Evolutionary conservation across 106 monocot species (phyloP).

Genomic region (Dendrobium nobile): DNA sequence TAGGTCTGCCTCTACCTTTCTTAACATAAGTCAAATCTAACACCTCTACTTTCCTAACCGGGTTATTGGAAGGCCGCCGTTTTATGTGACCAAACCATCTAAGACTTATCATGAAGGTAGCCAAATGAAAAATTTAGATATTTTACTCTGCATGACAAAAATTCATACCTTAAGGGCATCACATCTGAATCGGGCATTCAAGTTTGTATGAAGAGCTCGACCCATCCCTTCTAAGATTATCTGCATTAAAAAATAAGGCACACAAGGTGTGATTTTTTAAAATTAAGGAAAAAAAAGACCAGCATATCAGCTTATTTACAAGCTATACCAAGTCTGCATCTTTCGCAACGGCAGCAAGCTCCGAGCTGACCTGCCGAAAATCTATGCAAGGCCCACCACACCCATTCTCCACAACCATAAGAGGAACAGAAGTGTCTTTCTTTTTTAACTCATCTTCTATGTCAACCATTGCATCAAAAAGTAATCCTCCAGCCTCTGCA

Average conservation of each 20-base stretch:
- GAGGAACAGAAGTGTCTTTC: slow-evolving; percentile 44
- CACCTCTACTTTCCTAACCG: no score
- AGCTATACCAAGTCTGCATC: slow-evolving; percentile 86
- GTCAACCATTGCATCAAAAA: slow-evolving; percentile 90
- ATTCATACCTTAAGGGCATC: slow-evolving; percentile 78
- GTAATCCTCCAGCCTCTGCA: slow-evolving; percentile 93
- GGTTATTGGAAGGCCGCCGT: no score
- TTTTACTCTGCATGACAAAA: not conserved
- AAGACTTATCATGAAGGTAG: not conserved
- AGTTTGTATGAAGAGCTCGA: slow-evolving; percentile 89
- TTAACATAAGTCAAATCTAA: no score
- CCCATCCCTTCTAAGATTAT: slow-evolving; percentile 98
- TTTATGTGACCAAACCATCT: no score
- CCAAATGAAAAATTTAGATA: not conserved
- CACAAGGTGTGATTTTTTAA: not conserved
- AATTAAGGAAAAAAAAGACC: not conserved
- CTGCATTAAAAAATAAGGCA: slow-evolving; percentile 23
- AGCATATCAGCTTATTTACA: not conserved
- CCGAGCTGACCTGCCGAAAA: slow-evolving; percentile 92
- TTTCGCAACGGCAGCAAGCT: slow-evolving; percentile 87
- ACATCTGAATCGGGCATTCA: slow-evolving; percentile 84
- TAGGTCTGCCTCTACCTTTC: no score
- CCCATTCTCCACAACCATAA: slow-evolving; percentile 96
- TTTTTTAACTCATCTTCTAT: slow-evolving; percentile 41
- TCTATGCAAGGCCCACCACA: slow-evolving; percentile 94